A percentile compares a stretch with the other conserved stretches of the same genome.
These are phyloP conservation scores for Fusarium sp. DNA, from an alignment of 2,329 filamentous ascomycete genomes.

Conservation along the genomic window DNA sequence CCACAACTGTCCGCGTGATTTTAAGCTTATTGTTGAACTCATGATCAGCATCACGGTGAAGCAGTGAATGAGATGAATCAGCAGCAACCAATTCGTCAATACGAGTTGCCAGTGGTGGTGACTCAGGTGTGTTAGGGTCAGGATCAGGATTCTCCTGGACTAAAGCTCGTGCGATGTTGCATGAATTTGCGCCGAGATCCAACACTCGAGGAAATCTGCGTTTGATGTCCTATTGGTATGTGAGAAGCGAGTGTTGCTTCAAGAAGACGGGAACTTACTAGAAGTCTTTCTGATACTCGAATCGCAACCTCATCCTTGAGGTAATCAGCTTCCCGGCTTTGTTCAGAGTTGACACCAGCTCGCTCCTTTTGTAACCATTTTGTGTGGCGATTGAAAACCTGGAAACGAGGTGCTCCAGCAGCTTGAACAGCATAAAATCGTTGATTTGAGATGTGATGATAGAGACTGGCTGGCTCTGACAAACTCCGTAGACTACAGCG, in stretches of 20 bases:
- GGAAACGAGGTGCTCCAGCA: slow-evolving; percentile 78
- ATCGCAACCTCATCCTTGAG: slow-evolving; percentile 90
- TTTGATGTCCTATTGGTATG: slow-evolving; percentile 80
- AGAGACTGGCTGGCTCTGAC: slow-evolving; percentile 23
- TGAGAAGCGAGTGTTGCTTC: slow-evolving; percentile 16
- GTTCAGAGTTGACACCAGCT: slow-evolving; percentile 73
- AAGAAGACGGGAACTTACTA: slow-evolving; percentile 61
- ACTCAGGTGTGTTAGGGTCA: slow-evolving; percentile 62
- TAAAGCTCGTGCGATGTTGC: slow-evolving; percentile 88
- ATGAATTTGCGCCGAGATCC: slow-evolving; percentile 94
- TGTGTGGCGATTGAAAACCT: slow-evolving; percentile 88
- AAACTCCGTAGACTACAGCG: slow-evolving; percentile 40
- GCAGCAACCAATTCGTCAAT: slow-evolving; percentile 81
- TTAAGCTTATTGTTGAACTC: slow-evolving; percentile 79
- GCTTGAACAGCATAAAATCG: slow-evolving; percentile 81
- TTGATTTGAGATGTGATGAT: slow-evolving; percentile 37
- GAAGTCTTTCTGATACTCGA: slow-evolving; percentile 83
- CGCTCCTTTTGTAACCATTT: slow-evolving; percentile 95
- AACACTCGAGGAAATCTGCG: slow-evolving; percentile 84
- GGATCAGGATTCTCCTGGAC: slow-evolving; percentile 74
- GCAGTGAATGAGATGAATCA: slow-evolving; percentile 79
- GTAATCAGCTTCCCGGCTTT: slow-evolving; percentile 87
- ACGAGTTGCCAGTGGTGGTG: slow-evolving; percentile 73
- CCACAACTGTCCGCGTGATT: slow-evolving; percentile 79
- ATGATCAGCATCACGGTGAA: slow-evolving; percentile 80